A percentile compares a stretch with the other conserved stretches of the same genome.
phyloP scores from a whole-genome alignment of 73 alveolate genomes.

The Blepharisma japonicum region DNA sequence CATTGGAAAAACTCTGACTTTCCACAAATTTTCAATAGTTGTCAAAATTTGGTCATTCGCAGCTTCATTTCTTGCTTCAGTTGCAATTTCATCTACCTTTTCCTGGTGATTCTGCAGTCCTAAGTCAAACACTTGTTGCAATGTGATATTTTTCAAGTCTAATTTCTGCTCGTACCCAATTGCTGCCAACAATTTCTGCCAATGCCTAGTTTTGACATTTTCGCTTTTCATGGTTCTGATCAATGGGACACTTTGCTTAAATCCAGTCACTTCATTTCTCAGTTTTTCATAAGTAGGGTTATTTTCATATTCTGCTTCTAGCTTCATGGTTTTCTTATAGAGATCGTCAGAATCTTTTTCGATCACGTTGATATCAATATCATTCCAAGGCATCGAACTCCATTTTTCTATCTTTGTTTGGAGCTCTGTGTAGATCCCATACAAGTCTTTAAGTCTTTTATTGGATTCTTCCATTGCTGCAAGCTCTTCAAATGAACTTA shows the following conservation, averaged over 20 bases:
- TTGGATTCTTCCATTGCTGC: conserved; percentile 92
- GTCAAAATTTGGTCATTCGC: conserved; percentile 88
- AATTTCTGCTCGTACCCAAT: conserved; percentile 92
- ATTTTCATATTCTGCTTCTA: conserved; percentile 43
- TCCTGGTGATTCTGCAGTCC: conserved; percentile 91
- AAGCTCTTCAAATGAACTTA: conserved; percentile 92
- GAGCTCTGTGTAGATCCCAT: conserved; percentile 84
- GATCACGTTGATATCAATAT: conserved; percentile 80
- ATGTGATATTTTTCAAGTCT: conserved; percentile 92
- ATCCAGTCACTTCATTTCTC: conserved; percentile 73
- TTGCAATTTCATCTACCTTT: conserved; percentile 92
- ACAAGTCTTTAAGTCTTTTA: conserved; percentile 81
- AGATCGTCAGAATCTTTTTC: conserved; percentile 90
- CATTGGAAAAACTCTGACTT: conserved; percentile 80
- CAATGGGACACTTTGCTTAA: conserved; percentile 82
- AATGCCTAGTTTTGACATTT: conserved; percentile 94
- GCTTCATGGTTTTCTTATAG: conserved; percentile 70
- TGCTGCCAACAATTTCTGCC: conserved; percentile 93
- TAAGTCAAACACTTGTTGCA: conserved; percentile 91
- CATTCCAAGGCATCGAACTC: conserved; percentile 94
- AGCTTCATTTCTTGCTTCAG: conserved; percentile 97
- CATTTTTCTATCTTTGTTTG: conserved; percentile 87
- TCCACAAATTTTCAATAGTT: conserved; percentile 90
- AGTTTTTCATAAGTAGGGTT: conserved; percentile 63
- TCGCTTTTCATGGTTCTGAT: conserved; percentile 86